Base-by-base conservation (phyloP, 345 rosid species). In the Odontarrhena argentea region DNA sequence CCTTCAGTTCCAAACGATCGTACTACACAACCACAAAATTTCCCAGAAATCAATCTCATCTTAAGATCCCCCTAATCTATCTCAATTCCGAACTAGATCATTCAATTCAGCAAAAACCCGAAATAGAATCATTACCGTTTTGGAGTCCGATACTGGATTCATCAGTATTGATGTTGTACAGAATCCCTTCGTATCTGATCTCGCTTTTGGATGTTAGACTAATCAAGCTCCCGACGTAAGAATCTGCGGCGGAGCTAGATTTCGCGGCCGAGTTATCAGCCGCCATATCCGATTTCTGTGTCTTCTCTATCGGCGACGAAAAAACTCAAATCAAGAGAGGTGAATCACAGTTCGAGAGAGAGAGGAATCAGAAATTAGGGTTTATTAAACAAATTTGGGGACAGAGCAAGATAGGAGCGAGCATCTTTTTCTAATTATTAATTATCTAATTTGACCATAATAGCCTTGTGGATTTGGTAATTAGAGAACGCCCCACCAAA, bases 151-250 rank as follows among this genome's bases (percentile, higher is more conserved):
- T 93, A 74, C 94, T 93, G 80, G 98, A 93, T 76, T 90, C 98
- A 9, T 93, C 96, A 2, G 98, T 84, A 78, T 86, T 88, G 80
- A 93, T 93, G 56, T 89, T 90, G 83, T 82, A 90, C 7, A 93
- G 94, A 67, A 90, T 70, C 15, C 98, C 97, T 75, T 92, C 98
- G 68, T 93, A 93, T 81, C 96, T 83, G 86, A 92, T 89, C 84
- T 92, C 96, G 69, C 96, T 86, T 85, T 89, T 92, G 6, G 98
- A 92, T 9, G 98, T 92, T 83, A 92, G 79, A 76, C 96, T 92
- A 44, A 89, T 92, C 86, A 87, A 84, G 86, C 98, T 92, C 70
- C 98, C 98, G 36, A 92, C 80, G 81, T 92, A 92, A 26, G 98
- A 87, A 78, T 92, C 98, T 37, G 91, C 93, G 61, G 89, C 74